These are phyloP conservation scores for Volutella citrinella DNA, from an alignment of 2,329 filamentous ascomycete species.

Conservation along the genomic window DNA sequence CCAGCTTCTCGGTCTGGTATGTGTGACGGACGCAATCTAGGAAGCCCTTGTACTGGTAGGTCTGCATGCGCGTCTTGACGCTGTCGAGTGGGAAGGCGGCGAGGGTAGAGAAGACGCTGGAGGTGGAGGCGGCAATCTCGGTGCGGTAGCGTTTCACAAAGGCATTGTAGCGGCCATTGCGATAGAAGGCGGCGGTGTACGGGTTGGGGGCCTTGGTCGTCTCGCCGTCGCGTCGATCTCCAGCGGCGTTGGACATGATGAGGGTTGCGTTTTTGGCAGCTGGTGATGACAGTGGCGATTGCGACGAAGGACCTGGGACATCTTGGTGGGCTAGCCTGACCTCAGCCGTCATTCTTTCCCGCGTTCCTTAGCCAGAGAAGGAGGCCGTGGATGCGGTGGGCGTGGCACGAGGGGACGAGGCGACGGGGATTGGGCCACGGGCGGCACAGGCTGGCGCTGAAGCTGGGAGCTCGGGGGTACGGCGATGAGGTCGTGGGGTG, in stretches of 20 bases:
- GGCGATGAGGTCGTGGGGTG: no score
- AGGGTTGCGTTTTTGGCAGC: conserved; percentile 20
- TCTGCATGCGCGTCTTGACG: conserved; percentile 87
- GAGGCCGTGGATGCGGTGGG: conserved; percentile 4
- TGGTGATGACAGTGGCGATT: conserved; percentile 24
- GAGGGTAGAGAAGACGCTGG: conserved; percentile 75
- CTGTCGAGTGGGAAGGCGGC: conserved; percentile 84
- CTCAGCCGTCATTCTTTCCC: conserved; percentile 36
- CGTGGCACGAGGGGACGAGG: conserved; percentile 2
- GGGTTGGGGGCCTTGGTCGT: conserved; percentile 19
- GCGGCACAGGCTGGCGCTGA: no score
- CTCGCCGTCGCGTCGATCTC: conserved; percentile 27
- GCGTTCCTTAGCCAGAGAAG: conserved; percentile 13
- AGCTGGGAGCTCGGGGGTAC: no score
- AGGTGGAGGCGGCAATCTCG: conserved; percentile 74
- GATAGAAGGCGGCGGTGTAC: conserved; percentile 10
- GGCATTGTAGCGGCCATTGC: conserved; percentile 31
- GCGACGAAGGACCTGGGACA: conserved; percentile 33
- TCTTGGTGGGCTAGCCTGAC: conserved; percentile 35
- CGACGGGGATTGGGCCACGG: no score
- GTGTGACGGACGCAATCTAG: conserved; percentile 72
- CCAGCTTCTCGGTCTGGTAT: conserved; percentile 68
- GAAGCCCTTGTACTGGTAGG: conserved; percentile 75
- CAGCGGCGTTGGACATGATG: conserved; percentile 25
- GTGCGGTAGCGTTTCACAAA: conserved; percentile 75